A percentile compares a stretch with the other conserved stretches of the same genome.
These are phyloP conservation scores for Cudoniella acicularis DNA, from an alignment of 495 filamentous ascomycete genomes.

Conservation along the genomic window DNA sequence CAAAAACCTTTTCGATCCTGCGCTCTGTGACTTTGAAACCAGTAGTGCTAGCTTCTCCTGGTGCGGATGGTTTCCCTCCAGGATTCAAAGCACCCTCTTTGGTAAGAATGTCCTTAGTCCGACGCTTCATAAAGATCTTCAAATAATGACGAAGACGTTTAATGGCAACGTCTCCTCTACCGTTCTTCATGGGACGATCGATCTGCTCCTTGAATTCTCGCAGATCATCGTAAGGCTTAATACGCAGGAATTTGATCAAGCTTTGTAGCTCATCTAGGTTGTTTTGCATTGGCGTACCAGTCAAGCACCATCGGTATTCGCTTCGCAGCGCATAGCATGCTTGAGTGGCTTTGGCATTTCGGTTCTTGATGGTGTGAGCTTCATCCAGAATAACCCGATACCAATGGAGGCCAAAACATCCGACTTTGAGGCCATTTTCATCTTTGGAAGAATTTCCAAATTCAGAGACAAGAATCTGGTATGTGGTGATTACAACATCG, in stretches of 20 bases:
- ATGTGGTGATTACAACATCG: constrained; percentile 97
- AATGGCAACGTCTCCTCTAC: constrained; percentile 84
- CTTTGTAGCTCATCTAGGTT: constrained; percentile 96
- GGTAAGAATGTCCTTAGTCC: constrained; percentile 92
- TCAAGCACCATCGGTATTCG: constrained; percentile 92
- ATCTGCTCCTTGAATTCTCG: constrained; percentile 85
- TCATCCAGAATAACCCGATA: constrained; percentile 94
- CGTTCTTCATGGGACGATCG: constrained; percentile 76
- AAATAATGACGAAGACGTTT: constrained; percentile 75
- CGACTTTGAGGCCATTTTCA: constrained; percentile 56
- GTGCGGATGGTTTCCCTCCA: constrained; percentile 53
- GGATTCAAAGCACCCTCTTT: constrained; percentile 71
- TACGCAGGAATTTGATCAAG: constrained; percentile 87
- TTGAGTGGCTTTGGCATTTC: constrained; percentile 89
- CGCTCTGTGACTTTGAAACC: constrained; percentile 85
- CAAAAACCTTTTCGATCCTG: constrained; percentile 75
- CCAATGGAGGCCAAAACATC: constrained; percentile 90
- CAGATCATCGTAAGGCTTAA: constrained; percentile 82
- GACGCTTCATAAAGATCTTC: constrained; percentile 93
- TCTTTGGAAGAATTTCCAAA: constrained; percentile 57
- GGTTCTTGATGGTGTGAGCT: constrained; percentile 97
- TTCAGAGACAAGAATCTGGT: constrained; percentile 90
- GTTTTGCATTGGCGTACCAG: constrained; percentile 95
- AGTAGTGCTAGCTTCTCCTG: constrained; percentile 42
- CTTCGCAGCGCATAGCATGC: constrained; percentile 76